Conservation (phyloP, 225 moss, liverwort and hornwort species). For the Physcomitrium patens region DNA sequence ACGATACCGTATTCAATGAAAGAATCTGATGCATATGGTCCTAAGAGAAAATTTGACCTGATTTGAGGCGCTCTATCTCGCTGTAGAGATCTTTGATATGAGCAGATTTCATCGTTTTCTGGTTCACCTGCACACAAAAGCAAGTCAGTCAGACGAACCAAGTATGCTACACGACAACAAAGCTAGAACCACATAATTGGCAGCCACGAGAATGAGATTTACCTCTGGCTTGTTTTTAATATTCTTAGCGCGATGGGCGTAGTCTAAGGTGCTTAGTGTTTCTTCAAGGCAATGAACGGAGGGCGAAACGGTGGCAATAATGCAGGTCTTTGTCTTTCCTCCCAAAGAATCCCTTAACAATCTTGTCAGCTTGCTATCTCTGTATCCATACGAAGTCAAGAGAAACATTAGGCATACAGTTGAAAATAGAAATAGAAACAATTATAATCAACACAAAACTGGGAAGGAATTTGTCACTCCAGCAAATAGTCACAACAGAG, state of each 20-base stretch:
- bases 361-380: slow-evolving; percentile 96
- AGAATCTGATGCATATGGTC: not conserved
- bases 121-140: slow-evolving; percentile 69
- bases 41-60: slow-evolving; percentile 50
- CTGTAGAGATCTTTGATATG: slow-evolving; percentile 90
- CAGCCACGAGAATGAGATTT: not conserved
- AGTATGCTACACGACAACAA: not conserved
- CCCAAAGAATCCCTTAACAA: slow-evolving; percentile 92
- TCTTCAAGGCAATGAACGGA: slow-evolving; percentile 93
- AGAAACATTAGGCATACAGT: not conserved
- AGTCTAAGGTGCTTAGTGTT: slow-evolving; percentile 94
- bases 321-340: slow-evolving; percentile 97
- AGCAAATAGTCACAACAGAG: not conserved
- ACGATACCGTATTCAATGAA: not conserved
- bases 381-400: slow-evolving; percentile 27
- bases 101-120: slow-evolving; percentile 96
- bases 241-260: slow-evolving; percentile 94
- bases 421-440: not conserved
- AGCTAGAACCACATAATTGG: not conserved
- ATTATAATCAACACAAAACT: too few species aligned
- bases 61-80: slow-evolving; percentile 88
- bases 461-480: not conserved
- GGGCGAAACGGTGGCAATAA: slow-evolving; percentile 94
- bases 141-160: slow-evolving; percentile 7
- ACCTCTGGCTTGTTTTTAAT: slow-evolving; percentile 99